A percentile compares a stretch with the other conserved stretches of the same genome.
These are phyloP conservation scores for Casaregolazyma suthepensis DNA, from an alignment of 1,139 yeast species.

Conservation along the genomic window DNA sequence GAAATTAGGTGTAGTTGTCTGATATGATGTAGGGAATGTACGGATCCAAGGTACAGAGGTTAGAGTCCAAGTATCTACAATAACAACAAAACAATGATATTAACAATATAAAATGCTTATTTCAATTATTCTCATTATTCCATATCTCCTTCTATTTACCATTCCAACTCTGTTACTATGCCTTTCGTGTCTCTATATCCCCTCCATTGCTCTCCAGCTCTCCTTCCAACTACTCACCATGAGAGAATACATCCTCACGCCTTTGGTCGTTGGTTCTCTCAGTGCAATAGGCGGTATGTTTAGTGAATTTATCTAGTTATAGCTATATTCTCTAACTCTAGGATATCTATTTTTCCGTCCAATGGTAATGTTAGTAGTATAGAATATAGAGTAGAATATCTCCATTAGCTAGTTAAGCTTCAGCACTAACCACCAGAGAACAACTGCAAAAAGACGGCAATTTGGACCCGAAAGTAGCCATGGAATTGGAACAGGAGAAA, in stretches of 20 bases:
- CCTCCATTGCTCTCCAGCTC: not conserved
- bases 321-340: slow-evolving; percentile 9
- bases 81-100: too few species aligned
- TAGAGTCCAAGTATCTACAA: too few species aligned
- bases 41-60: too few species aligned
- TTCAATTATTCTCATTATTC: too few species aligned
- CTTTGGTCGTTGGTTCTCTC: slow-evolving; percentile 33
- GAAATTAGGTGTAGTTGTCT: not conserved
- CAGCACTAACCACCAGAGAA: slow-evolving; percentile 45
- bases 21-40: too few species aligned
- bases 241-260: slow-evolving; percentile 10
- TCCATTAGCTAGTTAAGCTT: too few species aligned
- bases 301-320: not conserved
- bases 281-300: slow-evolving; percentile 42
- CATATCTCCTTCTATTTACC: not conserved
- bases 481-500: slow-evolving; percentile 6
- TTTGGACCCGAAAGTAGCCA: slow-evolving; percentile 32
- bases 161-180: not conserved
- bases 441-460: slow-evolving; percentile 63
- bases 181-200: not conserved
- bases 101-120: too few species aligned
- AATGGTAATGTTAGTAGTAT: slow-evolving; percentile 51
- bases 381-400: not conserved
- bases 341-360: slow-evolving; percentile 73
- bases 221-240: not conserved